These are phyloP conservation scores for Suhomyces wounanorum DNA, from an alignment of 1,139 yeast species.

Conservation along the genomic window DNA sequence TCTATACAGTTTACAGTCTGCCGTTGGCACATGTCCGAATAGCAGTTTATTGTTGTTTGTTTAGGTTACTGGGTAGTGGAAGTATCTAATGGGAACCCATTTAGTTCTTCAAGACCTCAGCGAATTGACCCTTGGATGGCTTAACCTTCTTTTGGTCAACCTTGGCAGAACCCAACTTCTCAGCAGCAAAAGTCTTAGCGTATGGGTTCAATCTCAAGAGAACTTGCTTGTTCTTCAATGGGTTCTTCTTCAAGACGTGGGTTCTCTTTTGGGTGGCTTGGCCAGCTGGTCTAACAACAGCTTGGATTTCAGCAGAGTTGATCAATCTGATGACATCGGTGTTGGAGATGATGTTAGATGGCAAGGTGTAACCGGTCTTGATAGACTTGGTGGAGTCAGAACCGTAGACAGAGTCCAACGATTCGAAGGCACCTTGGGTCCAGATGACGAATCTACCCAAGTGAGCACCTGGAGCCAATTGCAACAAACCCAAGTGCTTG, in stretches of 20 bases:
- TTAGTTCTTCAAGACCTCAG: slow-evolving; percentile 62
- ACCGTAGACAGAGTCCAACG: slow-evolving; percentile 97
- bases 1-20: not conserved
- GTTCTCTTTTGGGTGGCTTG: slow-evolving; percentile 91
- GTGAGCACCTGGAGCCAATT: slow-evolving; percentile 99
- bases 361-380: slow-evolving; percentile 90
- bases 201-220: slow-evolving; percentile 98
- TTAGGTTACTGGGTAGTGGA: not conserved
- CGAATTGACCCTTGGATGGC: slow-evolving; percentile 75
- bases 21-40: not conserved
- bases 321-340: slow-evolving; percentile 95
- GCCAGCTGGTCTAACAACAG: slow-evolving; percentile 96
- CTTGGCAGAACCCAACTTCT: slow-evolving; percentile 87
- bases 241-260: slow-evolving; percentile 98
- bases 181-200: slow-evolving; percentile 95
- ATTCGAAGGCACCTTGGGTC: slow-evolving; percentile 98
- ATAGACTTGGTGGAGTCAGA: slow-evolving; percentile 82
- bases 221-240: slow-evolving; percentile 99
- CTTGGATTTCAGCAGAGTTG: slow-evolving; percentile 99
- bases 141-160: slow-evolving; percentile 61
- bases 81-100: slow-evolving; percentile 5
- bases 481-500: slow-evolving; percentile 90
- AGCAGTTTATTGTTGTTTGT: not conserved
- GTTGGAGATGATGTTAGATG: slow-evolving; percentile 92
- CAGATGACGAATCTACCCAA: slow-evolving; percentile 99